phyloP scores from a whole-genome alignment of 768 basidiomycete species.

The Auricularia sp. region DNA sequence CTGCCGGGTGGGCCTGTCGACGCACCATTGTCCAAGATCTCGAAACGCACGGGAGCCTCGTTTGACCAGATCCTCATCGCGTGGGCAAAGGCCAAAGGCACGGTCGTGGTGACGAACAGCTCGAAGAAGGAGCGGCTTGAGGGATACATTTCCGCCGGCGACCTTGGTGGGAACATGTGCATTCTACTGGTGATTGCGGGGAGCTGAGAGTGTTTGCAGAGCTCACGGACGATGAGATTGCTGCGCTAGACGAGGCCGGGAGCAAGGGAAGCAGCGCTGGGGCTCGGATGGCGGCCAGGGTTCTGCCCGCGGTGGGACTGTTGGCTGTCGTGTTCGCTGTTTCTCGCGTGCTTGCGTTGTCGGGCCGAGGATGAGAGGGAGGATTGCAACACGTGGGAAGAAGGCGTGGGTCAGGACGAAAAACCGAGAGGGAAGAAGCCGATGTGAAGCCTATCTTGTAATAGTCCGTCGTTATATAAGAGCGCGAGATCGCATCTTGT shows the following conservation, averaged over 20 bases:
- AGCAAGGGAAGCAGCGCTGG: background rate
- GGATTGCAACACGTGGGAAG: background rate
- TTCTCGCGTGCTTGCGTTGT: background rate
- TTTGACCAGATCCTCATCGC: conserved; percentile 62
- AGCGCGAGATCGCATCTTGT: background rate
- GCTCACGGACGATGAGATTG: conserved; percentile 41
- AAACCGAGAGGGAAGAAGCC: background rate
- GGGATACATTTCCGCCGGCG: conserved; percentile 58
- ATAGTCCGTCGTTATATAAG: too few species aligned
- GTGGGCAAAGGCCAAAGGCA: conserved; percentile 62
- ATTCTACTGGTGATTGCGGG: background rate
- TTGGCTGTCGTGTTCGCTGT: background rate
- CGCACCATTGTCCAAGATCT: conserved; percentile 43
- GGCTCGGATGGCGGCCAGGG: background rate
- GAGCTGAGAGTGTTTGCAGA: conserved; percentile 20
- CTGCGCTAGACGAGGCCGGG: conserved; percentile 49
- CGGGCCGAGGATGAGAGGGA: background rate
- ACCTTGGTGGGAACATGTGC: conserved; percentile 36
- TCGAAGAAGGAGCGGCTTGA: conserved; percentile 54
- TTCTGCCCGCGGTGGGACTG: background rate
- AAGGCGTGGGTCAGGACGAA: background rate
- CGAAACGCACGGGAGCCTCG: conserved; percentile 37
- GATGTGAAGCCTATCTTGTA: too few species aligned
- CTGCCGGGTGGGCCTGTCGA: conserved; percentile 56
- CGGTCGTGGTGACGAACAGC: conserved; percentile 57